Evolutionary conservation across 108 stramenopile species (phyloP).

Genomic region (Nannochloropsis granulata): DNA sequence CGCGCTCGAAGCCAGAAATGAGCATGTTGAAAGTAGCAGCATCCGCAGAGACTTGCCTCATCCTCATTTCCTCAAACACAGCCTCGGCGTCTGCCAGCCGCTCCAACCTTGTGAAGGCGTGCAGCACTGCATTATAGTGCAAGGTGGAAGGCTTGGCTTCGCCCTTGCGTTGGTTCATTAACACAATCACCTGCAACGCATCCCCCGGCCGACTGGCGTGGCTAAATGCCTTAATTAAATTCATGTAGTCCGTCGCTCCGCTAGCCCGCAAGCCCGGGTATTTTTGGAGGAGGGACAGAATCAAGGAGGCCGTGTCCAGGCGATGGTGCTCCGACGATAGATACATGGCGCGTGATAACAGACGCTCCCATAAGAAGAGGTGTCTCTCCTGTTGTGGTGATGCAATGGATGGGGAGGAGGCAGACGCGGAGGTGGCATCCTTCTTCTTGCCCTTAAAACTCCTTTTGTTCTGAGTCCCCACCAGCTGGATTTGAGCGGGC

Average conservation of each 20-base stretch:
- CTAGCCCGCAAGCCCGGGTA: not conserved
- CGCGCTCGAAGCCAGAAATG: not conserved
- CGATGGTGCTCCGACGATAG: not conserved
- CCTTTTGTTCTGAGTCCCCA: not conserved
- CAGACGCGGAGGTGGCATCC: not conserved
- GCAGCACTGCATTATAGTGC: not conserved
- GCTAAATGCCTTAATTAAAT: not conserved
- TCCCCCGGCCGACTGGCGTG: not conserved
- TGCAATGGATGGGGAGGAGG: not conserved
- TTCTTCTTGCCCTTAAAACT: not conserved
- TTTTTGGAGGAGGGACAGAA: not conserved
- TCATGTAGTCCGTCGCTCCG: not conserved
- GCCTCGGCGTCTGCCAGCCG: not conserved
- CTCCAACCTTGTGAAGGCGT: not conserved
- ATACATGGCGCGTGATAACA: not conserved
- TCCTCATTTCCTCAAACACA: not conserved
- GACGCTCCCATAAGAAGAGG: not conserved
- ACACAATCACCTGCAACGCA: not conserved
- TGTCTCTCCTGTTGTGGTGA: not conserved
- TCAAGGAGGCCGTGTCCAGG: not conserved
- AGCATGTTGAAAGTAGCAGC: not conserved
- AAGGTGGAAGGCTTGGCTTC: not conserved
- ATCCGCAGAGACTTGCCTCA: not conserved
- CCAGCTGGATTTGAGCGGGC: not conserved
- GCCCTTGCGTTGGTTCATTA: not conserved